Percentiles rank a stretch among this genome's conserved stretches.
phyloP scores from a whole-genome alignment of 2,329 filamentous ascomycete genomes.

The Epichloe sylvatica region DNA sequence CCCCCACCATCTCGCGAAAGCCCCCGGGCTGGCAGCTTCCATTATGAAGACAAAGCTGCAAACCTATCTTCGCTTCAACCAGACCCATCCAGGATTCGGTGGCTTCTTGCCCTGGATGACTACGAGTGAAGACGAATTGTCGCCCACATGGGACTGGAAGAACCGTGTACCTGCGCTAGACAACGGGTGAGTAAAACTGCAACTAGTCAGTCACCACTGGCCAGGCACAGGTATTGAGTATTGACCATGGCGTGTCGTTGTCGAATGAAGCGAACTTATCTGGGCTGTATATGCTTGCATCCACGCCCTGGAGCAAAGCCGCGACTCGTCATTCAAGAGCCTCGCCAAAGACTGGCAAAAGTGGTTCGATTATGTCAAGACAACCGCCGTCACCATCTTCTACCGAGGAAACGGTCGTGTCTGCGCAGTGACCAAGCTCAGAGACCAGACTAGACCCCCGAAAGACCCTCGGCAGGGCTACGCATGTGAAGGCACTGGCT shows the following conservation, averaged over 20 bases:
- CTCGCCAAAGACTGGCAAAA: conserved; percentile 23
- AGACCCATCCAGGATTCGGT: conserved; percentile 26
- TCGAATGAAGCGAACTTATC: conserved; percentile 21
- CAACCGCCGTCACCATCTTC: conserved; percentile 23
- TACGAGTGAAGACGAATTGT: conserved; percentile 16
- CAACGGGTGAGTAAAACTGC: conserved; percentile 19
- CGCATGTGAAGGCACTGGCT: conserved; percentile 20
- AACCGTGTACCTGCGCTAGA: conserved; percentile 26
- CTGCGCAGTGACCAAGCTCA: conserved; percentile 24
- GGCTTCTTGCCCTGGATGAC: conserved; percentile 27
- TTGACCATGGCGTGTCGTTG: background rate
- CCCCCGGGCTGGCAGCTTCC: conserved; percentile 19
- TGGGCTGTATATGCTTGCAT: conserved; percentile 29
- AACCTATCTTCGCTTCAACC: conserved; percentile 26
- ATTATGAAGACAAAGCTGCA: conserved; percentile 26
- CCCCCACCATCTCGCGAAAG: conserved; percentile 17
- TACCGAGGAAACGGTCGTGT: conserved; percentile 24
- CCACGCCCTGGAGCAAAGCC: conserved; percentile 20
- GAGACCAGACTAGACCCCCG: conserved; percentile 20
- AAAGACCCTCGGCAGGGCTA: conserved; percentile 17
- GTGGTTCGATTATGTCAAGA: conserved; percentile 27
- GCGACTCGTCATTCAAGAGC: conserved; percentile 10
- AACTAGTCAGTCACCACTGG: background rate
- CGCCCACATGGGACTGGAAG: conserved; percentile 23
- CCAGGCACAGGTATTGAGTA: background rate